Evolutionary conservation across 2,329 filamentous ascomycete genomes (phyloP), one percentile per base, ranked within the genome.

Genomic region (Aspergillus awamori): DNA sequence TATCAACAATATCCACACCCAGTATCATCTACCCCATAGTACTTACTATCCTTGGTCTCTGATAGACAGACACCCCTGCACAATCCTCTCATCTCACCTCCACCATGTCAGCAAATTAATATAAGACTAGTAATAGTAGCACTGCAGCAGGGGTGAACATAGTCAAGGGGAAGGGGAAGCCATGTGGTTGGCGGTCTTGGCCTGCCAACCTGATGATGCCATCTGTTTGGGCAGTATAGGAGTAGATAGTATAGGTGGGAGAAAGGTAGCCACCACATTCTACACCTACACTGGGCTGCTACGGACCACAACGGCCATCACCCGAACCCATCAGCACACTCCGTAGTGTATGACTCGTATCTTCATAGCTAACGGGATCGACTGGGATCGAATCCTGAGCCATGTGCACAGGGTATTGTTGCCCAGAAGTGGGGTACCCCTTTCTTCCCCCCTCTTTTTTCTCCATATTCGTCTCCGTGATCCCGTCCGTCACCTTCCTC

Each of bases 341-440:
- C 15, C 26, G 47, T 30, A 49, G 5, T 36, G 24, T 30, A 28
- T n/a, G 41, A 45, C 20, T 45, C 41, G 41, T 45, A 30, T 51
- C n/a, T 28, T 48, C 43, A 13, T 15, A 28, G 54, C 54, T 57
- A 43, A 57, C 54, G 20, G 43, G 54, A 57, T 57, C 54, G 41
- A 57, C 53, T 39, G 20, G 53, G 53, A 26, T 45, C 33, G 41
- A 57, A n/a, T 57, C 54, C 33, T 36, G 48, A 36, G 54, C 54
- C 54, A 57, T 48, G 59, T 57, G 33, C 24, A 51, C 47, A 30
- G 47, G 26, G 47, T 51, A 51, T 51, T 49, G 47, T 36, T 36
- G 33, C 33, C 26, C 47, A 5, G 28, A 33, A 36, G 48, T 58
- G 30, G 33, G 36, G 26, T 28, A 53, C 52, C 47, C 38, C 36